phyloP scores from a whole-genome alignment of 2,329 filamentous ascomycete genomes.

The Cryphonectria naterciae region DNA sequence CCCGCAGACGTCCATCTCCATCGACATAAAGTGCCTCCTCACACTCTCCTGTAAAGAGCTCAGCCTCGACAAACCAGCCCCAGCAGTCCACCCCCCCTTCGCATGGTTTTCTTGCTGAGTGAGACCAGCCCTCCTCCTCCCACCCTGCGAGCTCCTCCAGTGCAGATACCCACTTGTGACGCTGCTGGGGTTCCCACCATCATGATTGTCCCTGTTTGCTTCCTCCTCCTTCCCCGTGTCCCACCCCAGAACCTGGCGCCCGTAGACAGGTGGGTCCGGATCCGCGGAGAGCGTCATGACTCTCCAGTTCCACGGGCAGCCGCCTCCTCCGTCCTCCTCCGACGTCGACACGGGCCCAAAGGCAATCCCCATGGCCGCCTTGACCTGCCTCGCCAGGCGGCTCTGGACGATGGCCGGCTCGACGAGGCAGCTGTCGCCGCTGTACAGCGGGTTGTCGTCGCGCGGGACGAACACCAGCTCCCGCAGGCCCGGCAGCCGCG shows the following conservation, averaged over 20 bases:
- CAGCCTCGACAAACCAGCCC: slow-evolving; percentile 8
- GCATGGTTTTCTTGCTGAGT: background rate
- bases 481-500: slow-evolving; percentile 45
- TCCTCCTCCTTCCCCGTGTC: slow-evolving; percentile 13
- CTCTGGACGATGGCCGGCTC: slow-evolving; percentile 39
- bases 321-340: slow-evolving; percentile 31
- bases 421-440: slow-evolving; percentile 36
- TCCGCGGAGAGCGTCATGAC: slow-evolving; percentile 39
- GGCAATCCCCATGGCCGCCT: slow-evolving; percentile 40
- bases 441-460: slow-evolving; percentile 42
- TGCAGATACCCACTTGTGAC: background rate
- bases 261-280: slow-evolving; percentile 29
- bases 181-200: background rate
- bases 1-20: slow-evolving; percentile 19
- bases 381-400: slow-evolving; percentile 44
- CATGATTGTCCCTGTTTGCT: background rate
- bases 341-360: slow-evolving; percentile 35
- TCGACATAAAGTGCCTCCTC: slow-evolving; percentile 20
- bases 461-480: slow-evolving; percentile 51
- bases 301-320: slow-evolving; percentile 38
- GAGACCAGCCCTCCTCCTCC: background rate
- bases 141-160: background rate
- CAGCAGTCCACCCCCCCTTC: background rate
- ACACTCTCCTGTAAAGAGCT: slow-evolving; percentile 23
- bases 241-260: slow-evolving; percentile 31